Base-by-base conservation (phyloP, 352 stramenopile genomes). In the Phytophthora macrochlamydospora region DNA sequence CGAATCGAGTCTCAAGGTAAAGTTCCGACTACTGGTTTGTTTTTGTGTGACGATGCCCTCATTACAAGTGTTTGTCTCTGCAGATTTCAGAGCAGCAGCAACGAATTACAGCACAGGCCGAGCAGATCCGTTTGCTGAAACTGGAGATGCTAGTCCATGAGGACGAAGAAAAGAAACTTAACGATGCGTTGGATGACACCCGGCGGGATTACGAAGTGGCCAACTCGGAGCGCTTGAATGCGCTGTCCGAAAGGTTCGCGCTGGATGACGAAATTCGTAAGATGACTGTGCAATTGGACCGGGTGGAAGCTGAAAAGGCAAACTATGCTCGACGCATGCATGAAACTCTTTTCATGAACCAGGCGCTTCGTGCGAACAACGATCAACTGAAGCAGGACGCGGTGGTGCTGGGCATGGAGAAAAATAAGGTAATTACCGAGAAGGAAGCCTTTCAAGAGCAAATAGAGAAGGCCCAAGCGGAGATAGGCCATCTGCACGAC, bases 321-420 rank as follows among this genome's bases (percentile, higher is more conserved):
- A 83, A 79, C n/a, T 82, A 78, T 30, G 78, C 81, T 2, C 87
- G 82, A 46, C 71, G 86, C 18, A 87, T 92, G 75, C 81, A 92
- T 43, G 86, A 94, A 37, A 84, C 79, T 0, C 54, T 91, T 7
- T 89, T 91, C 46, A 91, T 91, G 85, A 91, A 93, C 38, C 79
- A 93, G 38, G 81, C 82, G 2, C 62, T 91, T 13, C 81, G 83
- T 9, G 70, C 81, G 2, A 83, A 72, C 12, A 84, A 86, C 40
- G 85, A 93, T n/a, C 71, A 75, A 7, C 57, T 92, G 2, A 92
- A 92, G 59, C 81, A 90, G 52, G 71, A 86, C 14, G 49, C 65
- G 0, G 72, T 89, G 0, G 74, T 90, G 32, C 49, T 84, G 2
- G 73, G 65, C 3, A 78, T 92, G 68, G 83, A 94, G 32, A 89